Evolutionary conservation across 2,329 filamentous ascomycete genomes (phyloP).

Genomic region (Lachnellula suecica): DNA sequence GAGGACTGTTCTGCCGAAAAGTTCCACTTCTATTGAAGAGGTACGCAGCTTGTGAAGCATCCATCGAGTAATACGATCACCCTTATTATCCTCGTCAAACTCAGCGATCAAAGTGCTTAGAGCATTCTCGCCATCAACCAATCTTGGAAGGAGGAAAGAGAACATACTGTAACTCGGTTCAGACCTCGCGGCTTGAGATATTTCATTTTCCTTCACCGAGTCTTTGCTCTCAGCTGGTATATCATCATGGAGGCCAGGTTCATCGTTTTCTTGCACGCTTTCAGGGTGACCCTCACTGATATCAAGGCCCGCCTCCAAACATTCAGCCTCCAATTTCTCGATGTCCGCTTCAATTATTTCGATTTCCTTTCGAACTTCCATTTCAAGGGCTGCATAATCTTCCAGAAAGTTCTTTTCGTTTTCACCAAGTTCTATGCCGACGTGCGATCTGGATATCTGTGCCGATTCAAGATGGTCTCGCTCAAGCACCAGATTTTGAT

Average conservation of each 20-base stretch:
- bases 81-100: slow-evolving; percentile 14
- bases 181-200: no score
- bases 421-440: background rate
- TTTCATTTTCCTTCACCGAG: background rate
- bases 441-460: background rate
- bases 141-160: slow-evolving; percentile 2
- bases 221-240: background rate
- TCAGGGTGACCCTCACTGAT: background rate
- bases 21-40: slow-evolving; percentile 10
- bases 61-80: slow-evolving; percentile 15
- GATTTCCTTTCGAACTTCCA: slow-evolving; percentile 7
- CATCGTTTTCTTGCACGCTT: background rate
- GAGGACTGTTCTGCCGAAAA: slow-evolving; percentile 3
- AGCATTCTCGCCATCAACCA: background rate
- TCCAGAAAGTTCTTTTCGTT: slow-evolving; percentile 1
- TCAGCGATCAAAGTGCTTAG: slow-evolving; percentile 9
- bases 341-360: slow-evolving; percentile 6
- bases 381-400: slow-evolving; percentile 1
- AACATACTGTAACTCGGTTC: slow-evolving; percentile 12
- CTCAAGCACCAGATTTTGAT: slow-evolving; percentile 8
- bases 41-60: slow-evolving; percentile 11
- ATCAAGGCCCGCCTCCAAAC: slow-evolving; percentile 13
- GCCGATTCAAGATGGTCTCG: background rate
- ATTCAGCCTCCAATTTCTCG: slow-evolving; percentile 5
- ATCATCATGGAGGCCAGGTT: background rate